phyloP scores from a whole-genome alignment of 2,329 filamentous ascomycete species.

The Aspergillus neoniger region DNA sequence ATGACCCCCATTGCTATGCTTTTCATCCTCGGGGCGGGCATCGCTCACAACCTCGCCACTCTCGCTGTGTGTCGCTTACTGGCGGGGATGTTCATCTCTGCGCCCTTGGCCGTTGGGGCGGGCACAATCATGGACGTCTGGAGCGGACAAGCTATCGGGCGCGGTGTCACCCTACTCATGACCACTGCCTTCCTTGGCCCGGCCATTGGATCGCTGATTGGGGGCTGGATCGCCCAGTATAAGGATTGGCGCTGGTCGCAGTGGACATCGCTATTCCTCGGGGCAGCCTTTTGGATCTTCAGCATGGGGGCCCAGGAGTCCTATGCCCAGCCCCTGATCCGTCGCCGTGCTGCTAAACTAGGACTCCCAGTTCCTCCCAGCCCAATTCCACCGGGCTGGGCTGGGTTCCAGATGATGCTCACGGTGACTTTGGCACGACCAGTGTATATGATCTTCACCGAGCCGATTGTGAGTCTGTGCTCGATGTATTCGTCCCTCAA shows the following conservation, averaged over 20 bases:
- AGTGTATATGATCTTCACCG: slow-evolving; percentile 61
- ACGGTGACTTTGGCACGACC: slow-evolving; percentile 52
- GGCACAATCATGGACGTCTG: slow-evolving; percentile 21
- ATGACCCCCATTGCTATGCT: slow-evolving; percentile 11
- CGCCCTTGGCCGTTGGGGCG: slow-evolving; percentile 17
- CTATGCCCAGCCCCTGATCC: slow-evolving; percentile 69
- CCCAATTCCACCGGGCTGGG: neutral
- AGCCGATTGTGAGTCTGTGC: slow-evolving; percentile 11
- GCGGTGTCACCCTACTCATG: slow-evolving; percentile 28
- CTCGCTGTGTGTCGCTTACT: slow-evolving; percentile 14
- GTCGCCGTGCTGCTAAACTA: slow-evolving; percentile 47
- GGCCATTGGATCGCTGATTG: slow-evolving; percentile 59
- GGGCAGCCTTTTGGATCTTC: slow-evolving; percentile 61
- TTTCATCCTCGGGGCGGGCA: slow-evolving; percentile 13
- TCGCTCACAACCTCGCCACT: slow-evolving; percentile 6
- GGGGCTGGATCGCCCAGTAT: slow-evolving; percentile 61
- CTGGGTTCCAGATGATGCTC: slow-evolving; percentile 7
- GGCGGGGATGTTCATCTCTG: slow-evolving; percentile 11
- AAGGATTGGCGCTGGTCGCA: slow-evolving; percentile 73
- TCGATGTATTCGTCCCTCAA: slow-evolving; percentile 54
- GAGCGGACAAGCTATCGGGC: neutral
- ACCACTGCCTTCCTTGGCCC: slow-evolving; percentile 57
- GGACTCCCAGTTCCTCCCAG: neutral
- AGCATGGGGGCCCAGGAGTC: slow-evolving; percentile 64
- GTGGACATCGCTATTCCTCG: slow-evolving; percentile 66